Evolutionary conservation across 352 stramenopile species (phyloP).

Genomic region (Albugo candida): DNA sequence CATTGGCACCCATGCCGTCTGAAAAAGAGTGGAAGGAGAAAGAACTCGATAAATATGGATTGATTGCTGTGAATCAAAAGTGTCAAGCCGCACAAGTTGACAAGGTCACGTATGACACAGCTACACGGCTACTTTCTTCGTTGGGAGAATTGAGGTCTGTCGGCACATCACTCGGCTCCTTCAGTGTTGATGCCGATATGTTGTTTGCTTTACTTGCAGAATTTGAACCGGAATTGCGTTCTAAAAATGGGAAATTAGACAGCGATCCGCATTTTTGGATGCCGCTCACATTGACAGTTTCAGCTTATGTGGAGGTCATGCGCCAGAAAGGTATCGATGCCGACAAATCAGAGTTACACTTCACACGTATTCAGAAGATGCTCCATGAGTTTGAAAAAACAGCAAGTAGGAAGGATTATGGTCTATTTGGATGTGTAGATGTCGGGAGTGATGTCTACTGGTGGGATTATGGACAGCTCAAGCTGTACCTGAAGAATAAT

Average conservation of each 20-base stretch:
- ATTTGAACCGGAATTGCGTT: conserved; percentile 77
- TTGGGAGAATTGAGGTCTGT: conserved; percentile 90
- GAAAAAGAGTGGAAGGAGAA: conserved; percentile 88
- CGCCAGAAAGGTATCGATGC: conserved; percentile 80
- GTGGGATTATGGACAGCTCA: conserved; percentile 98
- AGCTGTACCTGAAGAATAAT: conserved; percentile 97
- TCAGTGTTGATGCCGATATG: conserved; percentile 88
- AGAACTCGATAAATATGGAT: conserved; percentile 95
- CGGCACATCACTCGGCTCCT: conserved; percentile 90
- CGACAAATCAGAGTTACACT: conserved; percentile 57
- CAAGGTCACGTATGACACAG: conserved; percentile 95
- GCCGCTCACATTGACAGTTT: conserved; percentile 86
- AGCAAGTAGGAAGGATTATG: conserved; percentile 27
- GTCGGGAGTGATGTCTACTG: conserved; percentile 93
- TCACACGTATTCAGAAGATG: conserved; percentile 85
- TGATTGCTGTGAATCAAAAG: conserved; percentile 91
- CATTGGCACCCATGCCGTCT: conserved; percentile 82
- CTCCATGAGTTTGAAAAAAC: conserved; percentile 64
- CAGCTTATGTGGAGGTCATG: conserved; percentile 90
- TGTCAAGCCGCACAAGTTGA: conserved; percentile 88
- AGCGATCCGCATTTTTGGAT: conserved; percentile 98
- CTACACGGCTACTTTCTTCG: conserved; percentile 80
- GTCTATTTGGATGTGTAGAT: conserved; percentile 93
- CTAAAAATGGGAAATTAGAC: conserved; percentile 89
- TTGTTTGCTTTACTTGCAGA: conserved; percentile 83